phyloP scores from a whole-genome alignment of 306 rosid species.

The Castanea crenata region DNA sequence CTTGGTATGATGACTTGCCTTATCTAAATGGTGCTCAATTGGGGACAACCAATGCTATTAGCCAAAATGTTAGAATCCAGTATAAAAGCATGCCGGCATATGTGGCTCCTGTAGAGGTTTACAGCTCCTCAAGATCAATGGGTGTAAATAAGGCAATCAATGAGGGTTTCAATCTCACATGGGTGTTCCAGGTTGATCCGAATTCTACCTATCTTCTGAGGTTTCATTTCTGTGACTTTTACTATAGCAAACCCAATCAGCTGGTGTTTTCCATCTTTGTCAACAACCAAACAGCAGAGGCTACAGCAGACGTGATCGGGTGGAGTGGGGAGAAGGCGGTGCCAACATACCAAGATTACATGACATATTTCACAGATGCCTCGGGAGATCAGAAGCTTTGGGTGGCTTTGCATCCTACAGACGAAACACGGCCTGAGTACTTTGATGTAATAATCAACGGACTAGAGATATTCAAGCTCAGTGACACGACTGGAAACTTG shows the following conservation, averaged over 20 bases:
- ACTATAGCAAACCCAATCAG: slow-evolving; percentile 22
- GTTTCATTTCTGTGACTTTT: slow-evolving; percentile 48
- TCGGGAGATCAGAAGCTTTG: slow-evolving; percentile 24
- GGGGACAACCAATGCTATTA: slow-evolving; percentile 34
- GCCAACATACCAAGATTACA: slow-evolving; percentile 41
- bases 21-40: slow-evolving; percentile 34
- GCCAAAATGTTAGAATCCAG: slow-evolving; percentile 19
- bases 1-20: slow-evolving; percentile 54
- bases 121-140: slow-evolving; percentile 47
- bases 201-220: slow-evolving; percentile 45
- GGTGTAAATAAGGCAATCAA: slow-evolving; percentile 20
- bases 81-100: slow-evolving; percentile 27
- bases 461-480: slow-evolving; percentile 54
- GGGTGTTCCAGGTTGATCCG: slow-evolving; percentile 50
- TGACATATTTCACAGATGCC: slow-evolving; percentile 22
- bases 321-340: slow-evolving; percentile 36
- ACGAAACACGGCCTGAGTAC: slow-evolving; percentile 28
- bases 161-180: slow-evolving; percentile 43
- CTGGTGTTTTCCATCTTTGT: slow-evolving; percentile 35
- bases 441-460: slow-evolving; percentile 49
- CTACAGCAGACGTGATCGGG: slow-evolving; percentile 38
- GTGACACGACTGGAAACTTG: slow-evolving; percentile 33
- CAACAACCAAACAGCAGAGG: slow-evolving; percentile 48
- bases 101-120: slow-evolving; percentile 44
- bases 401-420: slow-evolving; percentile 44